Evolutionary conservation across 495 filamentous ascomycete genomes (phyloP).

Genomic region (Bathelium albidoporum): DNA sequence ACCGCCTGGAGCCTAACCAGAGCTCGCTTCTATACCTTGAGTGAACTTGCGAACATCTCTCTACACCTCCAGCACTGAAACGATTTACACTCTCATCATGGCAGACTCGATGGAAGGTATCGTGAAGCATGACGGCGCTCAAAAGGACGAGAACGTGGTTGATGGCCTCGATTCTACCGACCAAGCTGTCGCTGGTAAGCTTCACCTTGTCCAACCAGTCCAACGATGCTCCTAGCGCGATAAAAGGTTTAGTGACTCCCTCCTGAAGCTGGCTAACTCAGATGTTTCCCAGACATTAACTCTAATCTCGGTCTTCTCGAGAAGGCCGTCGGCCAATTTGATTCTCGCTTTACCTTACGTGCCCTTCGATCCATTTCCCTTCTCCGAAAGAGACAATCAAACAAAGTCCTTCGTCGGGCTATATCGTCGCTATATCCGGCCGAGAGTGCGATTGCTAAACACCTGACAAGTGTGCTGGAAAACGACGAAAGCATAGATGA

Average conservation of each 20-base stretch:
- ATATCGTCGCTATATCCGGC: constrained; percentile 68
- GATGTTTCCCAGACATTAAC: constrained; percentile 64
- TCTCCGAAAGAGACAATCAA: constrained; percentile 78
- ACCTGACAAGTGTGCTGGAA: constrained; percentile 50
- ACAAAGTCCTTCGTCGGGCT: constrained; percentile 68
- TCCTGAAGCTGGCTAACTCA: constrained; percentile 16
- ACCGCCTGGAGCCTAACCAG: not conserved
- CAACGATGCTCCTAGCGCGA: not conserved
- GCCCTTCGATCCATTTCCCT: constrained; percentile 91
- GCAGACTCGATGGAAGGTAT: constrained; percentile 35
- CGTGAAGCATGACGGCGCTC: constrained; percentile 7
- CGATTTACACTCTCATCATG: constrained; percentile 17
- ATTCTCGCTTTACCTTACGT: constrained; percentile 85
- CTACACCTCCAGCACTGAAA: not conserved
- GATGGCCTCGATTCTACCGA: constrained; percentile 6
- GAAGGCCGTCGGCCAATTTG: constrained; percentile 84
- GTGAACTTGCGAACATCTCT: constrained; percentile 12
- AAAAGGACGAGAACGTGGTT: constrained; percentile 2
- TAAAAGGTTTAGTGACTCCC: not conserved
- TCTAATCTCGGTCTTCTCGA: constrained; percentile 84
- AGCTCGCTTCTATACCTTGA: not conserved
- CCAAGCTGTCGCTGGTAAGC: constrained; percentile 1
- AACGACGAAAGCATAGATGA: constrained; percentile 43
- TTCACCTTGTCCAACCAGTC: not conserved
- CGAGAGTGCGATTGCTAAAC: constrained; percentile 54